Conservation (phyloP, 108 stramenopile genomes). For the Chaetoceros muelleri region DNA sequence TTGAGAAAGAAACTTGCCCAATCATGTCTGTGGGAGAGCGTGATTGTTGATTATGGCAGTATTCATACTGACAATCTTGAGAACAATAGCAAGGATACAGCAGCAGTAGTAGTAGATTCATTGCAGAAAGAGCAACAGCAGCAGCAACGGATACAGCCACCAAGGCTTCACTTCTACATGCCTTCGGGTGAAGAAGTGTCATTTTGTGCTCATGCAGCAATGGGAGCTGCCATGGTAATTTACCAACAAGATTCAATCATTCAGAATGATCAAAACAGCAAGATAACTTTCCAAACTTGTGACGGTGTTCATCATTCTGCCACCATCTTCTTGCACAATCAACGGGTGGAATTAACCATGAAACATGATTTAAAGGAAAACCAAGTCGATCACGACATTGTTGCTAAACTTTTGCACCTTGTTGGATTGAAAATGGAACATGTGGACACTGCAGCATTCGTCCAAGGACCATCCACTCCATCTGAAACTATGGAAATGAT, state of each 20-base stretch:
- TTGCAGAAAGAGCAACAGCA: too few relatives aligned
- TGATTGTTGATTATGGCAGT: too few relatives aligned
- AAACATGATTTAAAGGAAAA: background rate
- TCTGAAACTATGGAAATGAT: too few relatives aligned
- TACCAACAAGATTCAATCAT: background rate
- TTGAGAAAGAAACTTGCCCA: too few relatives aligned
- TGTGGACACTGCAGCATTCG: too few relatives aligned
- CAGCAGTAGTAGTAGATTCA: too few relatives aligned
- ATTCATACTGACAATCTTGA: too few relatives aligned
- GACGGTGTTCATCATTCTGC: background rate
- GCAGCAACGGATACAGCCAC: too few relatives aligned
- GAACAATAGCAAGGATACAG: too few relatives aligned
- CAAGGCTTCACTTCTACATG: slow-evolving; percentile 46
- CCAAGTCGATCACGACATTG: background rate
- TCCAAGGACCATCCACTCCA: too few relatives aligned
- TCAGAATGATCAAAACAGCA: background rate
- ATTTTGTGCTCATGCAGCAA: slow-evolving; percentile 71
- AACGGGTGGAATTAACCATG: background rate
- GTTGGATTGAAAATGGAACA: slow-evolving; percentile 2
- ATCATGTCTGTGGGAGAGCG: too few relatives aligned
- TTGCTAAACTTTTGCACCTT: background rate
- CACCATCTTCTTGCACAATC: background rate
- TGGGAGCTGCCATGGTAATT: slow-evolving; percentile 30
- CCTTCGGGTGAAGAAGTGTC: slow-evolving; percentile 60
- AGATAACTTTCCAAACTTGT: background rate